Percentiles rank a stretch among this genome's conserved stretches.
Evolutionary conservation across 1,139 yeast species (phyloP).

Genomic region (Debaryomyces fabryi): DNA sequence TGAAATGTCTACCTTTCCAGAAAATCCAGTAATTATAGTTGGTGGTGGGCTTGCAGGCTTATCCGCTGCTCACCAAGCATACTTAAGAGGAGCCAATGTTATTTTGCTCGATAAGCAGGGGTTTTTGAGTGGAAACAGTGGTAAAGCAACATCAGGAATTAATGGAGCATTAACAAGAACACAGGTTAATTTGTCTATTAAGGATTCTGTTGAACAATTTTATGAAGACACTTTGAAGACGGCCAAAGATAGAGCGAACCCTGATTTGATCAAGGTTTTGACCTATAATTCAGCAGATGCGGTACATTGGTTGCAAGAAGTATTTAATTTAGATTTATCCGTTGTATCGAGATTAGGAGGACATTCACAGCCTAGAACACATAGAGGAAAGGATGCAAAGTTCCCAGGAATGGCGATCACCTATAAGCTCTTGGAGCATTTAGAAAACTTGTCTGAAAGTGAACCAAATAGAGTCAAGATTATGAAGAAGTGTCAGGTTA

Average conservation of each 20-base stretch:
- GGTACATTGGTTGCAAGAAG: slow-evolving; percentile 71
- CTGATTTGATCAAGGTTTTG: slow-evolving; percentile 52
- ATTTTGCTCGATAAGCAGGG: slow-evolving; percentile 64
- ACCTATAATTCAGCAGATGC: slow-evolving; percentile 61
- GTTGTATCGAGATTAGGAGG: slow-evolving; percentile 74
- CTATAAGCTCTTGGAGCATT: slow-evolving; percentile 56
- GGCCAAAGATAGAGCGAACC: slow-evolving; percentile 64
- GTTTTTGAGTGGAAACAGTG: slow-evolving; percentile 75
- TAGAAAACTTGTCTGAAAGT: slow-evolving; percentile 51
- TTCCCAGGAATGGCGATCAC: slow-evolving; percentile 82
- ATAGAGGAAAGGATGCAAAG: slow-evolving; percentile 65
- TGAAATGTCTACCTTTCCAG: slow-evolving; percentile 22
- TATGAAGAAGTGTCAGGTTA: slow-evolving; percentile 56
- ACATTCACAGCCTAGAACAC: slow-evolving; percentile 74
- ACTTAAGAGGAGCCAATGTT: slow-evolving; percentile 58
- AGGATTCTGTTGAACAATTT: slow-evolving; percentile 62
- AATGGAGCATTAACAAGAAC: slow-evolving; percentile 73
- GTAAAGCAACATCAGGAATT: slow-evolving; percentile 82
- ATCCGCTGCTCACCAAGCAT: slow-evolving; percentile 71
- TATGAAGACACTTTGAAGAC: slow-evolving; percentile 68
- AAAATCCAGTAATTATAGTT: slow-evolving; percentile 58
- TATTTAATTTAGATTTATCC: slow-evolving; percentile 61
- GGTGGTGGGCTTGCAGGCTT: slow-evolving; percentile 86
- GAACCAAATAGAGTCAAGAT: slow-evolving; percentile 57
- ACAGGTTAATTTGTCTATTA: slow-evolving; percentile 51